A percentile compares a stretch with the other conserved stretches of the same genome.
phyloP scores from a whole-genome alignment of 257 asterid species.

The Fraxinus americana region DNA sequence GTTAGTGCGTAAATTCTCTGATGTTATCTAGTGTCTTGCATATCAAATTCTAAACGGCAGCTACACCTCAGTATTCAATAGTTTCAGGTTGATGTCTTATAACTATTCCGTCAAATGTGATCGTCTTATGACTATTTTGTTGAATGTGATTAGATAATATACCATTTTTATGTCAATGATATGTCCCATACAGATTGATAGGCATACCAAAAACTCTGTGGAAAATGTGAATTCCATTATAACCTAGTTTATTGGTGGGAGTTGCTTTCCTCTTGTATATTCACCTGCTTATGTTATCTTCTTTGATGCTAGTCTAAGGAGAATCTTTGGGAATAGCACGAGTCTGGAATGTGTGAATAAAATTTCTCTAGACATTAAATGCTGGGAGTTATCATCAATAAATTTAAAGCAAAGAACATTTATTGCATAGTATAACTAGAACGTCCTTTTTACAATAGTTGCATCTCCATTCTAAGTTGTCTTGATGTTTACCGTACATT shows the following conservation, averaged over 20 bases:
- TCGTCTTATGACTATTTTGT: too few species aligned
- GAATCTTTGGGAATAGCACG: slow-evolving; percentile 8
- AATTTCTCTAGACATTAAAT: neutral
- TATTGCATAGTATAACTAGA: neutral
- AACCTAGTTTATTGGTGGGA: too few species aligned
- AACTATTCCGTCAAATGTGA: neutral
- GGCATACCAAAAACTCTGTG: neutral
- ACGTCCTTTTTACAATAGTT: too few species aligned
- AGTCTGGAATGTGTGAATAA: slow-evolving; percentile 4
- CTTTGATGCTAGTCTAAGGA: neutral
- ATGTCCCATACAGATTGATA: neutral
- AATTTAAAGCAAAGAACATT: neutral
- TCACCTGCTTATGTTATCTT: slow-evolving; percentile 1
- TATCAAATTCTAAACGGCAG: neutral
- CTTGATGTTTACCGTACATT: slow-evolving; percentile 1
- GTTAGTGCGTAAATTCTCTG: neutral
- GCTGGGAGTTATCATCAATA: neutral
- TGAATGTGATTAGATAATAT: neutral
- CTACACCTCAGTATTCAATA: neutral
- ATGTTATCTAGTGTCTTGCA: slow-evolving; percentile 2
- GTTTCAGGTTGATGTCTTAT: neutral
- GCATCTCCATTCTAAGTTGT: neutral
- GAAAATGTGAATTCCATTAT: neutral
- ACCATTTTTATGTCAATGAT: neutral
- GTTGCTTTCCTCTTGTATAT: neutral